These are phyloP conservation scores for Zasmidium cellare DNA, from an alignment of 2,329 filamentous ascomycete genomes.

Conservation along the genomic window DNA sequence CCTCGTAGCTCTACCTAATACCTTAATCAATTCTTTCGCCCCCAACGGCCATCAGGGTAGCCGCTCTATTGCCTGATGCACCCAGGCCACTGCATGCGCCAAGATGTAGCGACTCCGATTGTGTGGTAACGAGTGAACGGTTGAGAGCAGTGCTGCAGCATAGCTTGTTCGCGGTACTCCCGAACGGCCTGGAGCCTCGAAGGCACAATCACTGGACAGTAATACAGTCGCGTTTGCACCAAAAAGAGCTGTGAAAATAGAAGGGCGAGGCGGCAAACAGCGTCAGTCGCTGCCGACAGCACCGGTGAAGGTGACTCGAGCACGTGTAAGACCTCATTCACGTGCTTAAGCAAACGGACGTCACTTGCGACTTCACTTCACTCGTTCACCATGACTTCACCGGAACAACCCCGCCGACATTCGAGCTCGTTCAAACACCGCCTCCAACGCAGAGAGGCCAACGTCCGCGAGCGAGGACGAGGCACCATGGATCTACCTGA, in stretches of 20 bases:
- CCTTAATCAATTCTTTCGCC: neutral
- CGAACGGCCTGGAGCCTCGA: neutral
- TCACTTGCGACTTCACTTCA: neutral
- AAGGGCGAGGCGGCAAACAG: neutral
- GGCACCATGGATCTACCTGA: slow-evolving; percentile 20
- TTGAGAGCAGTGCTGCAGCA: neutral
- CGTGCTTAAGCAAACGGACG: slow-evolving; percentile 6
- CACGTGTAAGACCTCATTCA: slow-evolving; percentile 11
- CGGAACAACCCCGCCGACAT: neutral
- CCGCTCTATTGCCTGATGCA: neutral
- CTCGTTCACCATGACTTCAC: slow-evolving; percentile 5
- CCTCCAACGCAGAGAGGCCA: neutral
- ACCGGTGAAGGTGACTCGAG: slow-evolving; percentile 3
- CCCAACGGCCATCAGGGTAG: neutral
- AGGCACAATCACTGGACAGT: neutral
- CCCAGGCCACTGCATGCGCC: neutral
- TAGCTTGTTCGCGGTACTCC: neutral
- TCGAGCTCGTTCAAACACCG: slow-evolving; percentile 1
- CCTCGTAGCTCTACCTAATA: neutral
- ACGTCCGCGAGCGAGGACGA: neutral
- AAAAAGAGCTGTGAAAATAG: too few species aligned
- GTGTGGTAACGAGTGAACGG: slow-evolving; percentile 1
- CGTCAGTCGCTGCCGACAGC: neutral
- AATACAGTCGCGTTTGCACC: too few species aligned
- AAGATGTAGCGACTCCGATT: slow-evolving; percentile 3